phyloP scores from a whole-genome alignment of 768 basidiomycete genomes.

The Hygrocybe punicea region DNA sequence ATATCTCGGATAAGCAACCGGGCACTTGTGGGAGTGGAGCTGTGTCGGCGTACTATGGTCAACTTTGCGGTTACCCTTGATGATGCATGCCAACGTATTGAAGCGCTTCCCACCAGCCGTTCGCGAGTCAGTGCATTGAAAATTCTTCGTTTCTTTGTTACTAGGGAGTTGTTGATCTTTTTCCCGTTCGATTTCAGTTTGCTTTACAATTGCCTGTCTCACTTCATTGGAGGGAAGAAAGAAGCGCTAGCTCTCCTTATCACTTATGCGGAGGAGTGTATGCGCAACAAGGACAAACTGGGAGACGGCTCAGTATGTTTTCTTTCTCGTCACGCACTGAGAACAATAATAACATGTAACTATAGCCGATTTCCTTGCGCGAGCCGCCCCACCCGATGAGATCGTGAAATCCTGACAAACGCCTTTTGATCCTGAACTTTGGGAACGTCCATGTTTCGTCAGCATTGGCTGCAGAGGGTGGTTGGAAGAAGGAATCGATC shows the following conservation, averaged over 20 bases:
- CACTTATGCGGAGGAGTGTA: background rate
- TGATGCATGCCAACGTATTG: background rate
- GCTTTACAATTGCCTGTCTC: background rate
- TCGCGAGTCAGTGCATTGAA: background rate
- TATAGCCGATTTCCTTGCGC: background rate
- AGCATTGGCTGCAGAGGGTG: constrained; percentile 3
- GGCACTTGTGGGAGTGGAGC: background rate
- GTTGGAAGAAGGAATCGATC: constrained; percentile 4
- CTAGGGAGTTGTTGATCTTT: background rate
- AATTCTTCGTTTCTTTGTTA: background rate
- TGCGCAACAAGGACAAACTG: background rate
- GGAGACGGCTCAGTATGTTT: background rate
- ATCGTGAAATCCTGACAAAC: background rate
- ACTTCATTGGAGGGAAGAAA: constrained; percentile 3
- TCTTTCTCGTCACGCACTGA: background rate
- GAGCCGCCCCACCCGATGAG: background rate
- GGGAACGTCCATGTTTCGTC: constrained; percentile 3
- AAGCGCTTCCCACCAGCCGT: background rate
- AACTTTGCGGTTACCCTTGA: constrained; percentile 1
- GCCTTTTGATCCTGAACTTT: constrained; percentile 6
- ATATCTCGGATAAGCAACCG: constrained; percentile 8
- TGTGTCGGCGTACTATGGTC: constrained; percentile 8
- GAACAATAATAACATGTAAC: background rate
- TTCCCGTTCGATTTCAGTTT: background rate
- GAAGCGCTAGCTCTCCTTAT: constrained; percentile 1